Conservation (phyloP, 192 early-diverging fungal genomes). For the Rhizophagus clarus region DNA sequence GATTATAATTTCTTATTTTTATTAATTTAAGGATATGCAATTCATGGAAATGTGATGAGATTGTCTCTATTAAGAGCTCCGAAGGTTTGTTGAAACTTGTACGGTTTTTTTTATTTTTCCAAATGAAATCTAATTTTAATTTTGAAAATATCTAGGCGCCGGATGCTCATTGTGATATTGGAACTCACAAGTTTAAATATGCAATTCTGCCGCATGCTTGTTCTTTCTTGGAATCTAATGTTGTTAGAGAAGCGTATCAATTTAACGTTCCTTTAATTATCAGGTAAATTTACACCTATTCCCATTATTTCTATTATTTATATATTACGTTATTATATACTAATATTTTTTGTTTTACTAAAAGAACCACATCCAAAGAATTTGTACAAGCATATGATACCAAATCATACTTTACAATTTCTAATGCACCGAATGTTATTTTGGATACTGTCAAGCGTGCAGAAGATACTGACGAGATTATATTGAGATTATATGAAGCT, state of each 20-base stretch:
- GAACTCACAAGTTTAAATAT: slow-evolving; percentile 82
- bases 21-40: slow-evolving; percentile 61
- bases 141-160: slow-evolving; percentile 42
- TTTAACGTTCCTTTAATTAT: slow-evolving; percentile 84
- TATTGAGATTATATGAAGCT: slow-evolving; percentile 89
- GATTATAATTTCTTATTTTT: neutral
- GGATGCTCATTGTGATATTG: slow-evolving; percentile 69
- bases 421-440: slow-evolving; percentile 71
- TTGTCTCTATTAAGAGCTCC: slow-evolving; percentile 88
- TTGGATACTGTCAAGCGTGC: slow-evolving; percentile 92
- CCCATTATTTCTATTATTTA: neutral
- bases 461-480: slow-evolving; percentile 71
- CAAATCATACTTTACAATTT: slow-evolving; percentile 45
- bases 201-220: slow-evolving; percentile 89
- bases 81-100: slow-evolving; percentile 53
- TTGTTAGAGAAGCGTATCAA: slow-evolving; percentile 86
- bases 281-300: slow-evolving; percentile 35
- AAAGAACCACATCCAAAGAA: slow-evolving; percentile 27
- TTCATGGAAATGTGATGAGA: slow-evolving; percentile 77
- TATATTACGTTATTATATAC: neutral
- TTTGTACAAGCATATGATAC: neutral
- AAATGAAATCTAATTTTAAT: neutral
- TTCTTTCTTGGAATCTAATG: slow-evolving; percentile 77
- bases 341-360: neutral
- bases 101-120: neutral